Base-by-base conservation (phyloP, 495 filamentous ascomycete genomes). In the Tuber magnatum region DNA sequence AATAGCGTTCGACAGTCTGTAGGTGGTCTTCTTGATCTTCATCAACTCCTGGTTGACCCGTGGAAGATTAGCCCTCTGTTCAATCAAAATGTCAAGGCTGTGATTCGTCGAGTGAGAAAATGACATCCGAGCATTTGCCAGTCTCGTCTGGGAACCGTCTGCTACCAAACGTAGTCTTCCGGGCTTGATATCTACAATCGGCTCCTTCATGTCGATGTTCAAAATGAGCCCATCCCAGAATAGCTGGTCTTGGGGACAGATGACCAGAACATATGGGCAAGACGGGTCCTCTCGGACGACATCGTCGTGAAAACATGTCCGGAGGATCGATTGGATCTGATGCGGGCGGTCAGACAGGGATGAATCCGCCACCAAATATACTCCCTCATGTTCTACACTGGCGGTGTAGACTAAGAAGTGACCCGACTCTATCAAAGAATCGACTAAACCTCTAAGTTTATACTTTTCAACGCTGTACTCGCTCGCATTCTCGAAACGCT, bases 1-100 rank as follows among this genome's bases (percentile, higher is more conserved):
- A 83, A 98, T 98, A 18, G 94, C 92, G 85, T 97, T 97, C n/a
- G 93, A 97, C 46, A 99, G 86, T 83, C 95, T 96, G 86, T 96
- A 98, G 41, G 93, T 92, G 0, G 93, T 94, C 83, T 93, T 95
- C 83, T 97, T 96, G 79, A 98, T 99, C 82, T 94, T 93, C 81
- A 93, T 95, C 78, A 99, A 85, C 82, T 96, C 92, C 44, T 90
- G 86, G 79, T 97, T 95, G 74, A 99, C 96, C 74, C 96, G 92
- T 56, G 91, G 91, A 35, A 99, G 87, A 81, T 97, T 98, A 39
- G 96, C 96, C 76, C 94, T 88, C 82, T 97, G 91, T 82, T 97
- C 95, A 51, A 97, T 90, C 22, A 97, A 87, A 76, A 97, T 91
- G 77, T 94, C 92, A 18, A 99, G 88, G 74, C 93, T 89, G 81